A percentile compares a stretch with the other conserved stretches of the same genome.
Conservation (phyloP, 1,139 yeast genomes). For the Protomyces gravidus region DNA sequence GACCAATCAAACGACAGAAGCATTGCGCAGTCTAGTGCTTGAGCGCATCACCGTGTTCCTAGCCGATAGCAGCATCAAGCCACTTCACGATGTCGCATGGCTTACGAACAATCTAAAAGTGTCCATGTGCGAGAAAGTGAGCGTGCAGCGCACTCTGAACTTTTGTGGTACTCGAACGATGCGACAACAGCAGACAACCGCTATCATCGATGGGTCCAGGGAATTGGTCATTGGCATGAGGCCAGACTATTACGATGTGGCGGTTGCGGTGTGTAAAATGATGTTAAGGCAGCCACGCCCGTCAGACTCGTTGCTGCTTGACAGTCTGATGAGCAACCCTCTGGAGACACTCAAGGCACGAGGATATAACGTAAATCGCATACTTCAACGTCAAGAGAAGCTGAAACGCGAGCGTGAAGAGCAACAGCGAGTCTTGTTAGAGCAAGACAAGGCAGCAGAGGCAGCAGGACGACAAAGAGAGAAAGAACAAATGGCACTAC, state of each 20-base stretch:
- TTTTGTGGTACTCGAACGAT: constrained; percentile 24
- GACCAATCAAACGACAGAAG: constrained; percentile 27
- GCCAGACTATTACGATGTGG: constrained; percentile 44
- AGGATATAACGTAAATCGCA: constrained; percentile 44
- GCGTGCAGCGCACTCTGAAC: constrained; percentile 24
- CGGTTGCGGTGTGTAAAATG: constrained; percentile 40
- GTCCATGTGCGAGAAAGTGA: constrained; percentile 9
- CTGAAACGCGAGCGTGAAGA: constrained; percentile 31
- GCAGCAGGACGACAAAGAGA: neutral
- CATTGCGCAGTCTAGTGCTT: constrained; percentile 36
- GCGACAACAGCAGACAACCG: constrained; percentile 29
- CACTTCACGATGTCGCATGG: constrained; percentile 5
- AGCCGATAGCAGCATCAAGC: constrained; percentile 35
- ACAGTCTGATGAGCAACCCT: constrained; percentile 41
- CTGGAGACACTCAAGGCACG: constrained; percentile 40
- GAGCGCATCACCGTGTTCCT: constrained; percentile 41
- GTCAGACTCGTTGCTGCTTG: constrained; percentile 43
- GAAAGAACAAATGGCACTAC: neutral
- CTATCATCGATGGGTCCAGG: constrained; percentile 26
- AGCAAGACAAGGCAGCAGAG: neutral
- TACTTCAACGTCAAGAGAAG: constrained; percentile 37
- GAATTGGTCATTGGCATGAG: constrained; percentile 31
- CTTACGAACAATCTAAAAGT: constrained; percentile 11
- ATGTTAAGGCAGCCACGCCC: constrained; percentile 41
- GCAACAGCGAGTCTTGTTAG: constrained; percentile 2